Evolutionary conservation across 1,284 basidiomycete species (phyloP).

Genomic region (Crepidotus sp.): DNA sequence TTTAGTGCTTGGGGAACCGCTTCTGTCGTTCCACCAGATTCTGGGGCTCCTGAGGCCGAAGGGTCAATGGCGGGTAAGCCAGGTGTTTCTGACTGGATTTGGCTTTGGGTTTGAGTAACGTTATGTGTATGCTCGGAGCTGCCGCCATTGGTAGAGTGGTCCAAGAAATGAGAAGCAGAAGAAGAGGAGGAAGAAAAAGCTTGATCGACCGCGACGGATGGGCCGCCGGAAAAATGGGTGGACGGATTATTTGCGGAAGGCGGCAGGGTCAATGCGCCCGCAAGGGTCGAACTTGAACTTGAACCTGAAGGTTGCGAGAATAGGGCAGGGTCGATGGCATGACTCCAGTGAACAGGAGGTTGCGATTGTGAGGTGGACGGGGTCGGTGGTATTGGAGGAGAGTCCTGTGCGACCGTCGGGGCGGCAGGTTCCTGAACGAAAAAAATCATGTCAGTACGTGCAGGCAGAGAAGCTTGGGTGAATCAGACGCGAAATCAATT

Average conservation of each 20-base stretch:
- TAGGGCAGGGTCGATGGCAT: conserved; percentile 9
- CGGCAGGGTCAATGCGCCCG: conserved; percentile 31
- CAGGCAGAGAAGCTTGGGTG: background rate
- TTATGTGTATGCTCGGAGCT: background rate
- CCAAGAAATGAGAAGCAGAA: background rate
- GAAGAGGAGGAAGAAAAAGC: background rate
- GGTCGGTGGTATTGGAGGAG: background rate
- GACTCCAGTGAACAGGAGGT: conserved; percentile 1
- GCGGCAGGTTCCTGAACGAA: background rate
- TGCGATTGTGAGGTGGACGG: background rate
- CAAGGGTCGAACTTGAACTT: conserved; percentile 30
- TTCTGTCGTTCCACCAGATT: background rate
- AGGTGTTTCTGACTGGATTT: background rate
- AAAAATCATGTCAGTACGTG: background rate
- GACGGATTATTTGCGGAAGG: conserved; percentile 13
- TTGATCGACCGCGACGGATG: background rate
- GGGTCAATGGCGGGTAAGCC: background rate
- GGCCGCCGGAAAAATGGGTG: background rate
- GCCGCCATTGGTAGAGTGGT: background rate
- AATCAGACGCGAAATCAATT: background rate
- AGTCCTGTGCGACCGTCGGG: background rate
- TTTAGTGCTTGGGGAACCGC: background rate
- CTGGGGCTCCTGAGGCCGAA: background rate
- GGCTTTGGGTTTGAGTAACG: background rate
- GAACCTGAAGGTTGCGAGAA: conserved; percentile 14